phyloP scores from a whole-genome alignment of 345 rosid genomes.

The Mangifera indica region DNA sequence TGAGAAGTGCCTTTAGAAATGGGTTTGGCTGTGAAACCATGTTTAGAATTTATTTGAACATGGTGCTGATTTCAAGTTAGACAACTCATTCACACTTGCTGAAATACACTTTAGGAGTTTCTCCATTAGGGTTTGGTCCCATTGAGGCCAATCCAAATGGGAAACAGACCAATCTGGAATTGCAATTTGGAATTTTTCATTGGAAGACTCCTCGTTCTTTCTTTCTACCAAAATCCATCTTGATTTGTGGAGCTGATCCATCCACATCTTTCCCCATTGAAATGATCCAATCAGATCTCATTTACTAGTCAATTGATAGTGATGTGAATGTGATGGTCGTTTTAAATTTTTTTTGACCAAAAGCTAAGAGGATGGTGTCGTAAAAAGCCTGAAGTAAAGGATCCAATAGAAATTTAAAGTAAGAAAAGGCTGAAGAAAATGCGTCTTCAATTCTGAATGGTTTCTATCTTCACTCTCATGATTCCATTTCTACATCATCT shows the following conservation, averaged over 20 bases:
- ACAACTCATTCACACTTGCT: neutral
- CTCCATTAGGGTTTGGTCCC: constrained; percentile 5
- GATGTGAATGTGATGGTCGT: constrained; percentile 9
- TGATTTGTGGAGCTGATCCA: neutral
- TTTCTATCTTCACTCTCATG: neutral
- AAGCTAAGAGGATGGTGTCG: neutral
- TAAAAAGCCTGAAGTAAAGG: constrained; percentile 10
- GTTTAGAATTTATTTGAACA: neutral
- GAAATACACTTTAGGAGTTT: neutral
- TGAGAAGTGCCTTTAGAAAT: neutral
- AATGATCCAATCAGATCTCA: constrained; percentile 18
- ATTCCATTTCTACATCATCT: neutral
- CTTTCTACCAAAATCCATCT: neutral
- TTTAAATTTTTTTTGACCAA: constrained; percentile 27
- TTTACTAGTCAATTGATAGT: constrained; percentile 7
- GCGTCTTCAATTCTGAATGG: constrained; percentile 17
- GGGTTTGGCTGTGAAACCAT: constrained; percentile 15
- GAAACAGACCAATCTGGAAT: neutral
- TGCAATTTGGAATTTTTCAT: neutral
- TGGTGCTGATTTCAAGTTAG: neutral
- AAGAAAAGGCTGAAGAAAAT: constrained; percentile 11
- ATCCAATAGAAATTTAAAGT: constrained; percentile 12
- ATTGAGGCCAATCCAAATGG: neutral
- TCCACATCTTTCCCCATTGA: neutral
- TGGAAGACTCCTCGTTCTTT: neutral